These are phyloP conservation scores for Trichophyton rubrum DNA, from an alignment of 2,329 filamentous ascomycete species.

Conservation along the genomic window DNA sequence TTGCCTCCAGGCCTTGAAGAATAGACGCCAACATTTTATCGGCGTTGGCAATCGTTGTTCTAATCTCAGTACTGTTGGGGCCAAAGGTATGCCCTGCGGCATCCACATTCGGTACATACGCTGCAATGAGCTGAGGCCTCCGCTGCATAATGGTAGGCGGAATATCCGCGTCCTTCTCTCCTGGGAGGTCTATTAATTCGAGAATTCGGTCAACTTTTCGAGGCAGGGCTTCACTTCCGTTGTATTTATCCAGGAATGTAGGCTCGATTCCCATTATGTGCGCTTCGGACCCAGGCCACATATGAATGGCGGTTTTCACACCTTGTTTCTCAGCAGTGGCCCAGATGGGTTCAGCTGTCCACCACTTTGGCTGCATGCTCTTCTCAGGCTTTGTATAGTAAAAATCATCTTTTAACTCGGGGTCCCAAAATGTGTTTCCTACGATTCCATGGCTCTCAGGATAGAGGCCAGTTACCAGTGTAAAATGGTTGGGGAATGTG, in stretches of 20 bases:
- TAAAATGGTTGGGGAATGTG: conserved; percentile 95
- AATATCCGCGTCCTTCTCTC: conserved; percentile 41
- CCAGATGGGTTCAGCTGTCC: conserved; percentile 90
- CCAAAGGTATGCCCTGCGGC: conserved; percentile 75
- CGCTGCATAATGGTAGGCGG: conserved; percentile 39
- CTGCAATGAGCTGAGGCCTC: conserved; percentile 81
- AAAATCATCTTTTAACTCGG: conserved; percentile 62
- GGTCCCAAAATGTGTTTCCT: conserved; percentile 91
- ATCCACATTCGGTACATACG: conserved; percentile 91
- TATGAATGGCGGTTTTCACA: conserved; percentile 72
- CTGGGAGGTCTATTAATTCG: conserved; percentile 72
- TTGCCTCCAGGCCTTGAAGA: conserved; percentile 60
- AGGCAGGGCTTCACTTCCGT: conserved; percentile 59
- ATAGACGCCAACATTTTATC: conserved; percentile 71
- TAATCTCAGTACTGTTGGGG: conserved; percentile 88
- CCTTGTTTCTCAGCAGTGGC: conserved; percentile 76
- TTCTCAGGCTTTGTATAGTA: conserved; percentile 66
- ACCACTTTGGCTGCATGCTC: conserved; percentile 82
- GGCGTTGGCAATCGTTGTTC: conserved; percentile 60
- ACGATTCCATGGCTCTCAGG: conserved; percentile 89
- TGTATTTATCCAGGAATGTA: conserved; percentile 71
- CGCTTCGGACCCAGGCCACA: conserved; percentile 97
- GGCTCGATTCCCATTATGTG: conserved; percentile 64
- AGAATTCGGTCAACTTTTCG: conserved; percentile 70
- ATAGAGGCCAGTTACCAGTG: conserved; percentile 79